phyloP scores from a whole-genome alignment of 345 rosid species.

The Arabidopsis arenosa region DNA sequence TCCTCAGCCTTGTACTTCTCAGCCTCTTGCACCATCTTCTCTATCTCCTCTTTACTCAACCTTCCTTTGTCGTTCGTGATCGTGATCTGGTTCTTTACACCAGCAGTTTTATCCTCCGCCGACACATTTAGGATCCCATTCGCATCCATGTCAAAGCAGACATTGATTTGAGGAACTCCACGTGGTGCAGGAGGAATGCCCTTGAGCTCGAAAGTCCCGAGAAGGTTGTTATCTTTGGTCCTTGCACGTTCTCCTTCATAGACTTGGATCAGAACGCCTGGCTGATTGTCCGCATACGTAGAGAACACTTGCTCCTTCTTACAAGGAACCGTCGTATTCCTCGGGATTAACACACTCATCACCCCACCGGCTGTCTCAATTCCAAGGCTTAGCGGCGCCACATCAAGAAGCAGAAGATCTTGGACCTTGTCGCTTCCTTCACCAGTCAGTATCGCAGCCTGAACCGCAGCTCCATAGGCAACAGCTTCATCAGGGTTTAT shows the following conservation, averaged over 20 bases:
- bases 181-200: slow-evolving; percentile 58
- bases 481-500: slow-evolving; percentile 60
- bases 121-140: slow-evolving; percentile 54
- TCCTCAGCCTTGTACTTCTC: slow-evolving; percentile 56
- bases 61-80: slow-evolving; percentile 57
- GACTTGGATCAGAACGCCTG: slow-evolving; percentile 54
- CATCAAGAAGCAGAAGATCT: slow-evolving; percentile 53
- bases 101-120: slow-evolving; percentile 55
- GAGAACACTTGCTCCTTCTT: slow-evolving; percentile 56
- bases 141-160: slow-evolving; percentile 50
- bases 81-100: slow-evolving; percentile 55
- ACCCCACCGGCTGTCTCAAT: slow-evolving; percentile 60
- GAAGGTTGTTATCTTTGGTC: slow-evolving; percentile 56
- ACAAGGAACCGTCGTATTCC: slow-evolving; percentile 54
- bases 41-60: slow-evolving; percentile 54
- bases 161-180: slow-evolving; percentile 57
- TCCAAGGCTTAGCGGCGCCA: slow-evolving; percentile 53
- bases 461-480: slow-evolving; percentile 57
- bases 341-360: slow-evolving; percentile 52
- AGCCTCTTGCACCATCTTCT: slow-evolving; percentile 55
- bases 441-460: slow-evolving; percentile 54
- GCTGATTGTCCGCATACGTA: slow-evolving; percentile 54
- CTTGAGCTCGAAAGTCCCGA: slow-evolving; percentile 54
- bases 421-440: slow-evolving; percentile 57
- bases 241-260: slow-evolving; percentile 58